These are phyloP conservation scores for Physcia stellaris DNA, from an alignment of 495 filamentous ascomycete species.

Conservation along the genomic window DNA sequence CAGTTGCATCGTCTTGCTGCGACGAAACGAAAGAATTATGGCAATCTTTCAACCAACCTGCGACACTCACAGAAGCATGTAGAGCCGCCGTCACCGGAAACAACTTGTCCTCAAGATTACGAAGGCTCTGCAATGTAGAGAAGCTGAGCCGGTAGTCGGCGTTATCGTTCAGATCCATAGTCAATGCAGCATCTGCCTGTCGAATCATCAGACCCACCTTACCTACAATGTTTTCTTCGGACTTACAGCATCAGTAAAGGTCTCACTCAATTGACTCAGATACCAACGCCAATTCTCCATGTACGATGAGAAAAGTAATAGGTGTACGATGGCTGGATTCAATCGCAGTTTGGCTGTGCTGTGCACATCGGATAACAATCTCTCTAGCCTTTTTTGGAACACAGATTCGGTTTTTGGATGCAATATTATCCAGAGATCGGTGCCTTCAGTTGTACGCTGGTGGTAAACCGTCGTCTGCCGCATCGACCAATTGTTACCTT, in stretches of 20 bases:
- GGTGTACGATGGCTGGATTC: conserved; percentile 12
- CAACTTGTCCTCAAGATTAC: conserved; percentile 6
- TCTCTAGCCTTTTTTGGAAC: conserved; percentile 5
- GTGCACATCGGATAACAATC: not conserved
- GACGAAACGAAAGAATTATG: no score
- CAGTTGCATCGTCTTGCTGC: not conserved
- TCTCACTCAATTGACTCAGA: conserved; percentile 15
- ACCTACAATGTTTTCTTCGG: not conserved
- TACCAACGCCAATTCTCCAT: conserved; percentile 15
- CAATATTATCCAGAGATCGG: conserved; percentile 12
- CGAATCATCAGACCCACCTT: not conserved
- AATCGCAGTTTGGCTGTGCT: not conserved
- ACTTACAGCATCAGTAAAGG: not conserved
- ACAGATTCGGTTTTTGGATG: conserved; percentile 7
- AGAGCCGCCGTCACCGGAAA: conserved; percentile 7
- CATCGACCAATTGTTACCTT: conserved; percentile 7
- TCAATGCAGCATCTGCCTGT: conserved; percentile 7
- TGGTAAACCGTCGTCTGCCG: conserved; percentile 13
- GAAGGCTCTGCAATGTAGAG: conserved; percentile 4
- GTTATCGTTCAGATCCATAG: conserved; percentile 3
- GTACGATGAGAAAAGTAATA: conserved; percentile 10
- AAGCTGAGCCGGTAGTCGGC: conserved; percentile 6
- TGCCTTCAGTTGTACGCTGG: conserved; percentile 3
- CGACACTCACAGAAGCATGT: conserved; percentile 6
- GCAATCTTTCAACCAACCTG: not conserved